Evolutionary conservation across 2,329 filamentous ascomycete species (phyloP).

Genomic region (Chaetothyriales sp.): DNA sequence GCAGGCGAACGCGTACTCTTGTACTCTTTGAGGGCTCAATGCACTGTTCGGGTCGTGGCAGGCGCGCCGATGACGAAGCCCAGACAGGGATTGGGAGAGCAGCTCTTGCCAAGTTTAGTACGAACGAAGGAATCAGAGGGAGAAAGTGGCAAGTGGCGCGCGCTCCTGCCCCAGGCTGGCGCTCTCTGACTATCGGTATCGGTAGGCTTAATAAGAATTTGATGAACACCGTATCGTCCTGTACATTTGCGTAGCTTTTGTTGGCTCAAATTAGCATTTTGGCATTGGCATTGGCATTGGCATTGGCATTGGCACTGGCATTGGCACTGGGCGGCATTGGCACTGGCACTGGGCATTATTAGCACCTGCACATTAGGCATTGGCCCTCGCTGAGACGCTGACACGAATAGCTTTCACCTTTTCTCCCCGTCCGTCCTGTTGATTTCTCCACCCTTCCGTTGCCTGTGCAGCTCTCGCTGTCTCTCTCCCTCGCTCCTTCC

Average conservation of each 20-base stretch:
- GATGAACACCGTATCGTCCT: background rate
- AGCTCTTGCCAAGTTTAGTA: too few relatives aligned
- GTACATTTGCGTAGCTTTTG: background rate
- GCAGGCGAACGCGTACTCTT: too few relatives aligned
- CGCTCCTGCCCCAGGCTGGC: too few relatives aligned
- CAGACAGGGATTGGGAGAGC: background rate
- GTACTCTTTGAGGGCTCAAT: too few relatives aligned
- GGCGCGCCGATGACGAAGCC: background rate
- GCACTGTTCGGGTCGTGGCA: too few relatives aligned
- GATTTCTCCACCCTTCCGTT: background rate
- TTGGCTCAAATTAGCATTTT: background rate
- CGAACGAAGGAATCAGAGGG: too few relatives aligned
- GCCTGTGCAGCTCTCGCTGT: background rate
- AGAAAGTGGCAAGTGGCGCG: too few relatives aligned
- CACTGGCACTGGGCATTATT: background rate
- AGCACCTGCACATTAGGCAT: background rate
- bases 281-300: background rate
- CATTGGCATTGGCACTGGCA: background rate
- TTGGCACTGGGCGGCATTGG: background rate
- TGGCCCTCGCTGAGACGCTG: background rate
- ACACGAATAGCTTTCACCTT: background rate
- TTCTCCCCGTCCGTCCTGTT: background rate
- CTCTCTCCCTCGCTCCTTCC: background rate
- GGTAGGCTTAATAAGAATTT: background rate
- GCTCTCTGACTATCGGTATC: background rate